Percentiles rank a stretch among this genome's conserved stretches.
Conservation (phyloP, 1,139 yeast species). For the Yamadazyma dendronema region DNA sequence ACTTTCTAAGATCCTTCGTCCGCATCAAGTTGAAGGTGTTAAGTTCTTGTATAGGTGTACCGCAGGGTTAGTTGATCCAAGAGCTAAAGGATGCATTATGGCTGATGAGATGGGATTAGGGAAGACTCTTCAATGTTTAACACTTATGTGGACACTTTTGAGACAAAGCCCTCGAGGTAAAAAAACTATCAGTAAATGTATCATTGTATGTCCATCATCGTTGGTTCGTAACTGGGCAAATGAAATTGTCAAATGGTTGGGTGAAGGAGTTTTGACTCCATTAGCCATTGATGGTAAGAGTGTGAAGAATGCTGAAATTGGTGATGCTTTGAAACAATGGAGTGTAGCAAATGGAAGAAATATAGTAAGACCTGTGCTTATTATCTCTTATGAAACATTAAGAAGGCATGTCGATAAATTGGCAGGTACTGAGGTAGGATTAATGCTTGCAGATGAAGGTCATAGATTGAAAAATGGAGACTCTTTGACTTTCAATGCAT, state of each 20-base stretch:
- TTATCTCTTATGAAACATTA: conserved; percentile 93
- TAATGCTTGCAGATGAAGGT: conserved; percentile 93
- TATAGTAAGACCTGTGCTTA: conserved; percentile 88
- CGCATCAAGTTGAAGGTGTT: conserved; percentile 97
- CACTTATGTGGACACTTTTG: conserved; percentile 90
- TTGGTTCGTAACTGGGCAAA: conserved; percentile 97
- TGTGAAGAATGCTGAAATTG: conserved; percentile 65
- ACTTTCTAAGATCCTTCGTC: conserved; percentile 79
- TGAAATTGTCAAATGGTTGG: conserved; percentile 93
- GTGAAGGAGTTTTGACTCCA: conserved; percentile 85
- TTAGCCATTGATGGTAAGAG: conserved; percentile 90
- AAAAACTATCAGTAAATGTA: conserved; percentile 82
- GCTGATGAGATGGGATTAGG: conserved; percentile 99
- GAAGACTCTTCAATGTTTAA: conserved; percentile 88
- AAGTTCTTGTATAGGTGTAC: conserved; percentile 87
- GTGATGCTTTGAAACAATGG: conserved; percentile 77
- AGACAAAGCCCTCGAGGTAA: conserved; percentile 89
- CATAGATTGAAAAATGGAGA: conserved; percentile 95
- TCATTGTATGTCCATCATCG: conserved; percentile 94
- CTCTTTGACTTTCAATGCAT: conserved; percentile 85
- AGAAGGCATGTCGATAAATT: conserved; percentile 81
- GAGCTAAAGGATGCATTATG: conserved; percentile 96
- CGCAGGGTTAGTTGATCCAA: conserved; percentile 80
- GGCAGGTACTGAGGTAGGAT: conserved; percentile 79
- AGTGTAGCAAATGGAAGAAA: conserved; percentile 85